phyloP scores from a whole-genome alignment of 352 stramenopile species.

The Phytopythium ostracodes region DNA sequence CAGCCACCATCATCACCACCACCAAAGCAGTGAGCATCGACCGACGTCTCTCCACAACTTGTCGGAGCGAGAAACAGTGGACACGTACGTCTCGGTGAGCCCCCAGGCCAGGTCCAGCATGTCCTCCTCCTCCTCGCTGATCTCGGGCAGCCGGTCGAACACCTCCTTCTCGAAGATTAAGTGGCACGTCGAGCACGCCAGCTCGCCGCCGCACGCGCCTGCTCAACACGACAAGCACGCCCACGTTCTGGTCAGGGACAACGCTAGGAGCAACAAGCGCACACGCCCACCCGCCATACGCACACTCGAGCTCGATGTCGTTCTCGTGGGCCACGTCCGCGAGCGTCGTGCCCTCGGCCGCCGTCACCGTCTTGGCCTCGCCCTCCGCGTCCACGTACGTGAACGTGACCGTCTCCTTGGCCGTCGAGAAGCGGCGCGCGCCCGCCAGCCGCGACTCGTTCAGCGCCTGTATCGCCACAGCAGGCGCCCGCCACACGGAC shows the following conservation, averaged over 20 bases:
- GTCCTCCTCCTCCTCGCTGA: slow-evolving; percentile 93
- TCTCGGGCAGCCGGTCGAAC: slow-evolving; percentile 83
- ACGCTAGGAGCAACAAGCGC: too few relatives aligned
- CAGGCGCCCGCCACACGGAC: slow-evolving; percentile 9
- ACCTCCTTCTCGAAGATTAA: slow-evolving; percentile 89
- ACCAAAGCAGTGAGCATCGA: neutral
- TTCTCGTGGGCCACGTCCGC: slow-evolving; percentile 92
- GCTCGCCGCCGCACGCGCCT: slow-evolving; percentile 90
- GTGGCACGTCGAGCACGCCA: slow-evolving; percentile 94
- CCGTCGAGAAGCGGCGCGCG: neutral
- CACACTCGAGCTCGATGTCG: slow-evolving; percentile 90
- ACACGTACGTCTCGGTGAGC: slow-evolving; percentile 90
- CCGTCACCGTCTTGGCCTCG: slow-evolving; percentile 59
- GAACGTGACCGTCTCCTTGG: slow-evolving; percentile 48
- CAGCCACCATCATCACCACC: neutral
- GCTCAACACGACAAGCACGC: too few relatives aligned
- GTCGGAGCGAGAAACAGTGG: neutral
- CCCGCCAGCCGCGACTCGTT: slow-evolving; percentile 12
- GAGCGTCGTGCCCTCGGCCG: slow-evolving; percentile 69
- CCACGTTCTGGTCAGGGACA: neutral
- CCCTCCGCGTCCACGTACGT: slow-evolving; percentile 84
- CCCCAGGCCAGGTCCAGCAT: slow-evolving; percentile 95
- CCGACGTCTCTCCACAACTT: neutral
- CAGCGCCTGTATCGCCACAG: neutral
- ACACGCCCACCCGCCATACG: too few relatives aligned